Percentiles rank a stretch among this genome's conserved stretches.
Evolutionary conservation across 2,329 filamentous ascomycete species (phyloP).

Genomic region (Alternaria arborescens): DNA sequence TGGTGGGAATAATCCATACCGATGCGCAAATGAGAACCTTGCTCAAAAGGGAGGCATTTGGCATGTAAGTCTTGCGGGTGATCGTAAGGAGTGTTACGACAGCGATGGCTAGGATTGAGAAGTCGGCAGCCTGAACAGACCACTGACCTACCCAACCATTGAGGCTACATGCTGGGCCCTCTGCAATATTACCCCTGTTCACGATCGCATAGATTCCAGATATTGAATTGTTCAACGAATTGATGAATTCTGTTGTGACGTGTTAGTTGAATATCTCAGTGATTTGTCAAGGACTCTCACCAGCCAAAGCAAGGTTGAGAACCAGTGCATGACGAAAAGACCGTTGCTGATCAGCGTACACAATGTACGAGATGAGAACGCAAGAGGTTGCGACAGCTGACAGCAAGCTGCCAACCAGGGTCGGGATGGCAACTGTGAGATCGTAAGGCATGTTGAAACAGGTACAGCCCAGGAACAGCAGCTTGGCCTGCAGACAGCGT

Average conservation of each 20-base stretch:
- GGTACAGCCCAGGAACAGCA: background rate
- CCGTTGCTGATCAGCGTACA: constrained; percentile 24
- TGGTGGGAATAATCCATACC: constrained; percentile 53
- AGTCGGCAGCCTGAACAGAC: constrained; percentile 48
- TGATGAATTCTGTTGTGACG: constrained; percentile 32
- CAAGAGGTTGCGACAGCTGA: constrained; percentile 27
- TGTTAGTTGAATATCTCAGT: constrained; percentile 5
- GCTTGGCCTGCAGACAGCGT: background rate
- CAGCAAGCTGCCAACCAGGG: constrained; percentile 33
- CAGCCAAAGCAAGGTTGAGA: constrained; percentile 35
- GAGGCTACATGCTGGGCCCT: constrained; percentile 49
- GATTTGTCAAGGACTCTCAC: constrained; percentile 9
- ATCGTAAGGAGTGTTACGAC: constrained; percentile 56
- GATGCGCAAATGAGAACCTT: constrained; percentile 49
- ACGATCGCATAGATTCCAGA: constrained; percentile 52
- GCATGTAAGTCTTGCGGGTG: constrained; percentile 46
- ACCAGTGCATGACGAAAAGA: constrained; percentile 35
- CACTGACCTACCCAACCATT: constrained; percentile 59
- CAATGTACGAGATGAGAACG: constrained; percentile 30
- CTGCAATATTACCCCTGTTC: constrained; percentile 31
- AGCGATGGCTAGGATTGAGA: constrained; percentile 57
- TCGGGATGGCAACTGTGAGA: constrained; percentile 24
- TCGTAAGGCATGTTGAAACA: constrained; percentile 9
- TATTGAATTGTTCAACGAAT: constrained; percentile 55
- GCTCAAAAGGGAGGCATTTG: constrained; percentile 36